These are phyloP conservation scores for Ensete ventricosum DNA, from an alignment of 176 grass and related monocot species.

Conservation along the genomic window DNA sequence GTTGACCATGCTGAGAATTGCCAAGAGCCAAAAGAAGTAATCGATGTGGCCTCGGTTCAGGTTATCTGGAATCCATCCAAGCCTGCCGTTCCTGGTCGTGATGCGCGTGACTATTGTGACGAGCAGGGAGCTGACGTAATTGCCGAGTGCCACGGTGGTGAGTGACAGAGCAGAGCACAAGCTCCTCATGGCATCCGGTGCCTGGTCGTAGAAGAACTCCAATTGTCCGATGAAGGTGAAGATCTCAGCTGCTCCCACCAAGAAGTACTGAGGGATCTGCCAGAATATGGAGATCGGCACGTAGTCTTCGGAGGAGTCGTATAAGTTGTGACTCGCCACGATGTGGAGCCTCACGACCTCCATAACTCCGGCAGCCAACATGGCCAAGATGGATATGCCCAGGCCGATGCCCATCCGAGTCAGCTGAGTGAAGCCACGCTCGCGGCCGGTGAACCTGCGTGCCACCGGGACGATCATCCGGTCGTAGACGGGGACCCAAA, in stretches of 20 bases:
- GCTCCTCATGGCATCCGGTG: constrained; percentile 19
- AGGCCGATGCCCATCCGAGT: constrained; percentile 13
- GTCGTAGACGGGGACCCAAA: constrained; percentile 16
- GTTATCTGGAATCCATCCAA: background rate
- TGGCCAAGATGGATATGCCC: constrained; percentile 10
- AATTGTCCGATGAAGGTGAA: constrained; percentile 14
- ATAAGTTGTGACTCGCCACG: constrained; percentile 6
- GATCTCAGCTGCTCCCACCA: constrained; percentile 5
- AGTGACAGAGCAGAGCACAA: constrained; percentile 5
- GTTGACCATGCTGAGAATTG: background rate
- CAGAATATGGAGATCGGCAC: constrained; percentile 10
- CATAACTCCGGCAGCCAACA: constrained; percentile 3
- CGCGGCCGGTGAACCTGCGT: constrained; percentile 6
- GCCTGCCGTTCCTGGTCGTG: background rate
- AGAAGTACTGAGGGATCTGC: constrained; percentile 16
- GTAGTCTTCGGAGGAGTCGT: background rate
- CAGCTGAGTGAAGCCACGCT: constrained; percentile 11
- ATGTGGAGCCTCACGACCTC: constrained; percentile 8
- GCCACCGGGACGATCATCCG: background rate
- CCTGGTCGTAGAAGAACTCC: constrained; percentile 20
- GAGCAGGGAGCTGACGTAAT: constrained; percentile 8
- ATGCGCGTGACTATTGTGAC: background rate
- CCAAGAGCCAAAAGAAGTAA: constrained; percentile 10
- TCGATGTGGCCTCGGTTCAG: background rate
- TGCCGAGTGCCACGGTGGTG: constrained; percentile 12